Evolutionary conservation across 192 early-diverging fungal genomes (phyloP), one percentile per base, ranked within the genome.

Genomic region (Umbelopsis vinacea): DNA sequence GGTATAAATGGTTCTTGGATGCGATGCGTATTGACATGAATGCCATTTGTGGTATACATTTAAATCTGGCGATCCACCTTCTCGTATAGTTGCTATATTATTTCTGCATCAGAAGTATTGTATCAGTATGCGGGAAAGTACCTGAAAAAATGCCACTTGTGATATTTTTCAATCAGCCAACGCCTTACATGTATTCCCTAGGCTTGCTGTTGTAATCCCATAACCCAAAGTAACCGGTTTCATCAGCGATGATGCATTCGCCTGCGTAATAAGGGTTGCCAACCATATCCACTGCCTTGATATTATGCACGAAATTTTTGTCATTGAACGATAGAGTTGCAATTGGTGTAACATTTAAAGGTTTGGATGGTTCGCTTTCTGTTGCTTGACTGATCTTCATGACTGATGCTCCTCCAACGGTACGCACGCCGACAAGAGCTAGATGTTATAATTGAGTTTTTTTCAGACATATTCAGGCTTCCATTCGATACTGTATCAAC

Each of bases 11-110:
- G 33, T 29, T 19, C 57, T 26, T 11, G 57, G 57, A 17, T 63
- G 57, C 12, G 57, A 63, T 63, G 57, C 57, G 33, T 63, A 63
- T 63, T 63, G 33, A 37, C 57, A 63, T 12, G 57, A 63, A n/a
- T 37, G 33, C 57, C 57, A 63, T 63, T 63, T 22, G 17, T 50
- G 48, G 5, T 1, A 50, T 3, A 50, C 48, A n/a, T 50, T 17
- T 63, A 8, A 26, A 37, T 35, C 33, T 35, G 29, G 26, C 38
- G 26, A 17, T 63, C 57, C 26, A 35, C 26, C 33, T 26, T 29
- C 3, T 35, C 15, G 33, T 3, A 35, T 5, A 37, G 24, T 55
- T 22, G 53, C 2, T 5, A 50, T 17, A 50, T 50, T 21, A 6
- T 50, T 21, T 10, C 48, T 50, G 15, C n/a, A 50, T 50, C 11